These are phyloP conservation scores for Poronia punctata DNA, from an alignment of 495 filamentous ascomycete genomes.

Conservation along the genomic window DNA sequence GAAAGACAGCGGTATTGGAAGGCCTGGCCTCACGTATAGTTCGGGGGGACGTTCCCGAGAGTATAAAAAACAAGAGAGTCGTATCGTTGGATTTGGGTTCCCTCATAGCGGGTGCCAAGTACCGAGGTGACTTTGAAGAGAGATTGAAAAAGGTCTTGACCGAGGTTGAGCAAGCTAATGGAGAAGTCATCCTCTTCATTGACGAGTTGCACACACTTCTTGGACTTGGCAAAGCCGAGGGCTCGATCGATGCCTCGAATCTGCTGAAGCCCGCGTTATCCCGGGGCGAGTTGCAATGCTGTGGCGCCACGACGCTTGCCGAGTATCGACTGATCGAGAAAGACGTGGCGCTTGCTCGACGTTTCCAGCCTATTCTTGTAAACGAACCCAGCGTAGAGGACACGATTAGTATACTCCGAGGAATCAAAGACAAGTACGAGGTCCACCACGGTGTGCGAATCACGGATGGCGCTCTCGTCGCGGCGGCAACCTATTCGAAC, in stretches of 20 bases:
- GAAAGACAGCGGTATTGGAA: constrained; percentile 93
- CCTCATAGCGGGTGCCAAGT: constrained; percentile 93
- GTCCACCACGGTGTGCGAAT: constrained; percentile 94
- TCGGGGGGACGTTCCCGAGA: constrained; percentile 88
- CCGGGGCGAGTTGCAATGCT: constrained; percentile 88
- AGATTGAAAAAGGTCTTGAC: constrained; percentile 83
- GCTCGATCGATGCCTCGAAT: constrained; percentile 93
- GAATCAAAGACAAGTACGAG: constrained; percentile 95
- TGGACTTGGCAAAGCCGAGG: constrained; percentile 89
- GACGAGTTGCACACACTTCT: constrained; percentile 91
- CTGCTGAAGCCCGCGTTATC: constrained; percentile 91
- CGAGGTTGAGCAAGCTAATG: constrained; percentile 83
- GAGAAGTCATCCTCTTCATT: constrained; percentile 87
- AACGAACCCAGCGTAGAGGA: constrained; percentile 84
- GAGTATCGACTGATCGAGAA: constrained; percentile 94
- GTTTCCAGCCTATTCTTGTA: constrained; percentile 90
- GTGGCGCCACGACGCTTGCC: constrained; percentile 85
- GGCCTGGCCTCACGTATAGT: constrained; percentile 89
- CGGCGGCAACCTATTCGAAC: constrained; percentile 86
- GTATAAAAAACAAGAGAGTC: constrained; percentile 90
- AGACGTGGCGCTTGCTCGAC: constrained; percentile 83
- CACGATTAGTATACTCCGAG: constrained; percentile 90
- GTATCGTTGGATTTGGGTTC: constrained; percentile 81
- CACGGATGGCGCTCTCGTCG: constrained; percentile 84
- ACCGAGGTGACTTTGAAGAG: constrained; percentile 93